These are phyloP conservation scores for Amoeboaphelidium protococcarum DNA, from an alignment of 371 early-diverging fungal species.

Conservation along the genomic window DNA sequence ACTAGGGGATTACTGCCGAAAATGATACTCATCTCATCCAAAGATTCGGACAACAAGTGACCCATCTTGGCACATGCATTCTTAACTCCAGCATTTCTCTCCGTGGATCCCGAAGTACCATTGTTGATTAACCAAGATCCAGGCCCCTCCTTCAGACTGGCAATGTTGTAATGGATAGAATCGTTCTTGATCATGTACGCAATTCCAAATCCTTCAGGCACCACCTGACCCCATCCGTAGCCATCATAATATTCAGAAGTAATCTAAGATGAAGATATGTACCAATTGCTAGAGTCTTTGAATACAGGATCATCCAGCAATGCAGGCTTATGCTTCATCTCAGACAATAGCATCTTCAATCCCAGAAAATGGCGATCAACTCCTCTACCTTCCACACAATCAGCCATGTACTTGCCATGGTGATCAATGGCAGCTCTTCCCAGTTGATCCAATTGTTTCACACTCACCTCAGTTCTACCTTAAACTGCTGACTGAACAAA, in stretches of 20 bases:
- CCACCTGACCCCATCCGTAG: slow-evolving; percentile 90
- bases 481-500: slow-evolving; percentile 44
- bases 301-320: slow-evolving; percentile 62
- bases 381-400: slow-evolving; percentile 50
- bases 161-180: slow-evolving; percentile 57
- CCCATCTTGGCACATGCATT: slow-evolving; percentile 9
- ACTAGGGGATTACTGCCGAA: slow-evolving; percentile 23
- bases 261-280: slow-evolving; percentile 72
- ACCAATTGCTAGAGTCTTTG: slow-evolving; percentile 62
- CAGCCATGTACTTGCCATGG: slow-evolving; percentile 53
- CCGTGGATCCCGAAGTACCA: neutral
- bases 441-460: slow-evolving; percentile 28
- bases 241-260: slow-evolving; percentile 62
- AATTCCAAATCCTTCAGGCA: slow-evolving; percentile 43
- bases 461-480: no score
- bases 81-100: neutral
- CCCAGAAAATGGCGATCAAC: slow-evolving; percentile 80
- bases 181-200: slow-evolving; percentile 80
- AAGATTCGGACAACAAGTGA: slow-evolving; percentile 33
- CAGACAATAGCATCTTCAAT: slow-evolving; percentile 13
- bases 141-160: slow-evolving; percentile 26
- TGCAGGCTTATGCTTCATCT: slow-evolving; percentile 39
- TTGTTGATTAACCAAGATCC: slow-evolving; percentile 21
- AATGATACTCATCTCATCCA: slow-evolving; percentile 43
- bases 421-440: slow-evolving; percentile 39